These are phyloP conservation scores for Leccinum rimulosum DNA, from an alignment of 768 basidiomycete species.

Conservation along the genomic window DNA sequence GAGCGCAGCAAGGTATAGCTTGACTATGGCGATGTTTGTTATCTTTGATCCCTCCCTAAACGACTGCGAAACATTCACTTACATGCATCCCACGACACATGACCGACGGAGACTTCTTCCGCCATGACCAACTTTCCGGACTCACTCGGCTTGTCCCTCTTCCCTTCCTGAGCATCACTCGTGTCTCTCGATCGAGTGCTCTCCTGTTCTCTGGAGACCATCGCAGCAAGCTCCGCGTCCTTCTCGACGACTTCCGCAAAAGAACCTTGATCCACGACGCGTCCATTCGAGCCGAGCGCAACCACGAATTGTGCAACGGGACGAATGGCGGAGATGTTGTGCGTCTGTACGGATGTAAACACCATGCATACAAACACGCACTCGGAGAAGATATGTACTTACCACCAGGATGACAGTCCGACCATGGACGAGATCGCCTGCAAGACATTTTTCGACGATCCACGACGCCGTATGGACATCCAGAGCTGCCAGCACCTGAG, in stretches of 20 bases:
- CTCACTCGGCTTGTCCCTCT: not conserved
- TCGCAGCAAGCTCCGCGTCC: not conserved
- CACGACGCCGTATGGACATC: constrained; percentile 2
- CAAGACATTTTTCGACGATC: constrained; percentile 1
- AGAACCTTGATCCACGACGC: not conserved
- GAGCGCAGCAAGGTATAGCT: not conserved
- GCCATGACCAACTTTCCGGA: not conserved
- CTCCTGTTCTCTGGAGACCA: not conserved
- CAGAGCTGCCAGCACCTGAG: not conserved
- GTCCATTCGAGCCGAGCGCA: not conserved
- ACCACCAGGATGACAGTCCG: constrained; percentile 6
- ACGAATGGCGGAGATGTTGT: not conserved
- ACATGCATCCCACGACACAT: constrained; percentile 4
- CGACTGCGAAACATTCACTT: not conserved
- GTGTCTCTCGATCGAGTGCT: not conserved
- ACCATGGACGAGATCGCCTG: not conserved
- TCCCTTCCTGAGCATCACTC: not conserved
- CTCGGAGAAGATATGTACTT: not conserved
- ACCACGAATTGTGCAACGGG: not conserved
- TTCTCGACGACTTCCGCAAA: not conserved
- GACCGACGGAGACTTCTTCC: not conserved
- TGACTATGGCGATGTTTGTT: not conserved
- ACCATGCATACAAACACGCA: not conserved
- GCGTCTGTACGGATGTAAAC: not conserved
- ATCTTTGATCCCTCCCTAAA: not conserved